A percentile compares a stretch with the other conserved stretches of the same genome.
Conservation (phyloP, 129 eudicot genomes). For the Dittrichia graveolens region DNA sequence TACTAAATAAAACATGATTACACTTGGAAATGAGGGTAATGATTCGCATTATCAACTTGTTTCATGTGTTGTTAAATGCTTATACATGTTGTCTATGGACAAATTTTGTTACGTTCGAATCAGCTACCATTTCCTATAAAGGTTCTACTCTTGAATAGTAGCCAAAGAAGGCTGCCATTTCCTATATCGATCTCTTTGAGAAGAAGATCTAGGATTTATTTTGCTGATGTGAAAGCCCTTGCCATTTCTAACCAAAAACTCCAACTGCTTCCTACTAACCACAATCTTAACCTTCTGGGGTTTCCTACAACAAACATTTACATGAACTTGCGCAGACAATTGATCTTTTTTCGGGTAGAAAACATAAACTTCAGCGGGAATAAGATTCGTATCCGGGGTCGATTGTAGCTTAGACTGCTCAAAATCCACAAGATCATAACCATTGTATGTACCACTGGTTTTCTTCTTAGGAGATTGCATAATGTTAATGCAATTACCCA, state of each 20-base stretch:
- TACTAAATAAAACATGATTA: slow-evolving; percentile 13
- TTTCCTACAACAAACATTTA: slow-evolving; percentile 1
- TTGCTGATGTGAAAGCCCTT: slow-evolving; percentile 41
- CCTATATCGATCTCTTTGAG: slow-evolving; percentile 28
- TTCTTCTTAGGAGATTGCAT: slow-evolving; percentile 30
- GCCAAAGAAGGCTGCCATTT: slow-evolving; percentile 62
- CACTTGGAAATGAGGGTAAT: slow-evolving; percentile 24
- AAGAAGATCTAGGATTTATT: slow-evolving; percentile 28
- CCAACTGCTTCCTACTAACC: slow-evolving; percentile 53
- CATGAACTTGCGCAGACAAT: slow-evolving; percentile 12
- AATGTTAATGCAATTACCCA: slow-evolving; percentile 40
- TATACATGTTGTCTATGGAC: no score
- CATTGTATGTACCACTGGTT: slow-evolving; percentile 19
- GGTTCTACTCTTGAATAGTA: slow-evolving; percentile 50
- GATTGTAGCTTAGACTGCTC: slow-evolving; percentile 21
- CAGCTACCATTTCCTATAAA: no score
- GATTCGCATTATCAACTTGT: no score
- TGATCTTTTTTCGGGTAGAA: slow-evolving; percentile 15
- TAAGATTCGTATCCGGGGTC: slow-evolving; percentile 17
- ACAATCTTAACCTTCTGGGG: slow-evolving; percentile 49
- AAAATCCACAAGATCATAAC: slow-evolving; percentile 15
- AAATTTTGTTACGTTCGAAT: no score
- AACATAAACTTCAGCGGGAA: slow-evolving; percentile 19
- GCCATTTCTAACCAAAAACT: slow-evolving; percentile 40
- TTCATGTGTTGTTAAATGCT: no score